These are phyloP conservation scores for Mycena albidolilacea DNA, from an alignment of 768 basidiomycete genomes.

Conservation along the genomic window DNA sequence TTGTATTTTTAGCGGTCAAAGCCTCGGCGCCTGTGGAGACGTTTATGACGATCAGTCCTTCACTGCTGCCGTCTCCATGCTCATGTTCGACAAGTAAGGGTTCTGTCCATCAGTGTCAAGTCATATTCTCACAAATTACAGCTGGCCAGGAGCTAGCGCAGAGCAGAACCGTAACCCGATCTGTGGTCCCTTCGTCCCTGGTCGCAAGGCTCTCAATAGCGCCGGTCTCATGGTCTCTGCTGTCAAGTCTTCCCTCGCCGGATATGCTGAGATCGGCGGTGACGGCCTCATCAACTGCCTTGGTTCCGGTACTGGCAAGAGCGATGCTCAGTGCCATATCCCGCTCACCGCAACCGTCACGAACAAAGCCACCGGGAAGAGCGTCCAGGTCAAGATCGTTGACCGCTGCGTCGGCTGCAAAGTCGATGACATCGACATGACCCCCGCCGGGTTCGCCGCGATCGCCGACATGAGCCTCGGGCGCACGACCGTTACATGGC, in stretches of 20 bases:
- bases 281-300: slow-evolving; percentile 43
- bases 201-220: slow-evolving; percentile 40
- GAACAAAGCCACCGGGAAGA: slow-evolving; percentile 45
- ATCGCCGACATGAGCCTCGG: slow-evolving; percentile 44
- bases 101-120: not conserved
- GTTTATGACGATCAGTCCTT: slow-evolving; percentile 48
- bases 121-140: not conserved
- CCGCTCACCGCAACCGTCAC: slow-evolving; percentile 44
- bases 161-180: slow-evolving; percentile 48
- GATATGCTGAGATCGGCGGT: slow-evolving; percentile 45
- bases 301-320: not conserved
- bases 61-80: slow-evolving; percentile 48
- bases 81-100: slow-evolving; percentile 42
- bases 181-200: slow-evolving; percentile 48
- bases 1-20: slow-evolving; percentile 40
- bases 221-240: slow-evolving; percentile 41
- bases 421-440: slow-evolving; percentile 47
- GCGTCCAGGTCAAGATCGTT: slow-evolving; percentile 56
- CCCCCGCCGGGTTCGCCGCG: slow-evolving; percentile 45
- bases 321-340: slow-evolving; percentile 27
- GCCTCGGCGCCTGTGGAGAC: slow-evolving; percentile 48
- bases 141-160: not conserved
- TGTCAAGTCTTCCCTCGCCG: slow-evolving; percentile 32
- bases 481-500: slow-evolving; percentile 55
- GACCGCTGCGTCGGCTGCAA: slow-evolving; percentile 69